Evolutionary conservation across 306 rosid species (phyloP).

Genomic region (Pyrus pyrifolia): DNA sequence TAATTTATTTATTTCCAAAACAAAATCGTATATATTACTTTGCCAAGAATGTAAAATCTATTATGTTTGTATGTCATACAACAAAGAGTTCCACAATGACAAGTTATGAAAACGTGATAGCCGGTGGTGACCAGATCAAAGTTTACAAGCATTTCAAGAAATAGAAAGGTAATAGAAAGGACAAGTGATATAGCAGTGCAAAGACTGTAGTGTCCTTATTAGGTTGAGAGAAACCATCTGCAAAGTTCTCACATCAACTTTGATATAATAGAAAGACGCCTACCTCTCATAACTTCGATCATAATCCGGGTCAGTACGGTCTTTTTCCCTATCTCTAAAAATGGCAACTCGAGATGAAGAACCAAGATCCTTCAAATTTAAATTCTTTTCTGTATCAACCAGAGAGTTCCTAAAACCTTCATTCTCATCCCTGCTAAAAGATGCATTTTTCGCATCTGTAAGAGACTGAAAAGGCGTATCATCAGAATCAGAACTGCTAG

Average conservation of each 20-base stretch:
- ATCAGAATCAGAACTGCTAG: slow-evolving; percentile 38
- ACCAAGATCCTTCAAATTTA: slow-evolving; percentile 34
- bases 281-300: slow-evolving; percentile 83
- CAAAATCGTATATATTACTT: background rate
- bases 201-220: background rate
- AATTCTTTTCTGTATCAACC: slow-evolving; percentile 37
- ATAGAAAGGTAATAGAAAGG: background rate
- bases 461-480: slow-evolving; percentile 30
- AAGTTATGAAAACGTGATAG: background rate
- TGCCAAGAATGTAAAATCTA: background rate
- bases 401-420: slow-evolving; percentile 40
- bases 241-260: background rate
- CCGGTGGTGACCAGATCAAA: background rate
- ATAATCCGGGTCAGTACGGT: slow-evolving; percentile 84
- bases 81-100: background rate
- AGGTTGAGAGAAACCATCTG: background rate
- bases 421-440: slow-evolving; percentile 39
- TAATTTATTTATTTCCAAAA: background rate
- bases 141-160: background rate
- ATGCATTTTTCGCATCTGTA: slow-evolving; percentile 37
- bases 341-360: slow-evolving; percentile 75
- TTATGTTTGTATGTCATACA: background rate
- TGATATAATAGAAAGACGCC: background rate
- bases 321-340: slow-evolving; percentile 85
- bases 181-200: background rate